phyloP scores from a whole-genome alignment of 2,329 filamentous ascomycete genomes.

The Penicillium sclerotigenum region DNA sequence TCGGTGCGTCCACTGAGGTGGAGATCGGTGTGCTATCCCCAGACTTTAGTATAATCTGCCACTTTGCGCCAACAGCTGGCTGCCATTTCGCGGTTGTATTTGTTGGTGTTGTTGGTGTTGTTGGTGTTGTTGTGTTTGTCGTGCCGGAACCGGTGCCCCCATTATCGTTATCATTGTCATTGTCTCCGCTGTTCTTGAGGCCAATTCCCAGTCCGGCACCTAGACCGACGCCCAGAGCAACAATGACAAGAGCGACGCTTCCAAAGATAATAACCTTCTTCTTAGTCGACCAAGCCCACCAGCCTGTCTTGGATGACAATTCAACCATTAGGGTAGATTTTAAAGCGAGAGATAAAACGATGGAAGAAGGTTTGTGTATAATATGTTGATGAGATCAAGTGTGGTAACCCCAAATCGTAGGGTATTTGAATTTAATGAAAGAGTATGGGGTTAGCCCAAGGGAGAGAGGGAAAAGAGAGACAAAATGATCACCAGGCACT shows the following conservation, averaged over 20 bases:
- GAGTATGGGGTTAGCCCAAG: neutral
- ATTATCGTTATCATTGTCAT: slow-evolving; percentile 26
- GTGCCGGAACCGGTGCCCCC: slow-evolving; percentile 25
- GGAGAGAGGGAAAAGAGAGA: neutral
- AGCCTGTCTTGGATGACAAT: slow-evolving; percentile 22
- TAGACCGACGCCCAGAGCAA: slow-evolving; percentile 54
- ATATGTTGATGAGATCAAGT: neutral
- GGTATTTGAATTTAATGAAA: neutral
- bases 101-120: slow-evolving; percentile 23
- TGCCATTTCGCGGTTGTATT: slow-evolving; percentile 47
- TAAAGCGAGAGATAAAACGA: neutral
- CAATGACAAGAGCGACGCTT: slow-evolving; percentile 27
- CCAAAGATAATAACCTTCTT: slow-evolving; percentile 33
- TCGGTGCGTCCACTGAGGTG: slow-evolving; percentile 49
- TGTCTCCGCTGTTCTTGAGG: slow-evolving; percentile 36
- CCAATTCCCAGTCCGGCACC: slow-evolving; percentile 59
- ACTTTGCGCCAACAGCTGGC: slow-evolving; percentile 52
- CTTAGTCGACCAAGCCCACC: slow-evolving; percentile 31
- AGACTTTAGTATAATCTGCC: slow-evolving; percentile 59
- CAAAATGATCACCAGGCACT: neutral
- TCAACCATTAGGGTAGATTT: slow-evolving; percentile 1
- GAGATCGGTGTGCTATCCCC: slow-evolving; percentile 27
- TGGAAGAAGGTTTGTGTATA: neutral
- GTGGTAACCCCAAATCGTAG: neutral
- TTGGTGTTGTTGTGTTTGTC: slow-evolving; percentile 18